Evolutionary conservation across 2,329 filamentous ascomycete genomes (phyloP).

Genomic region (Scedosporium dehoogii): DNA sequence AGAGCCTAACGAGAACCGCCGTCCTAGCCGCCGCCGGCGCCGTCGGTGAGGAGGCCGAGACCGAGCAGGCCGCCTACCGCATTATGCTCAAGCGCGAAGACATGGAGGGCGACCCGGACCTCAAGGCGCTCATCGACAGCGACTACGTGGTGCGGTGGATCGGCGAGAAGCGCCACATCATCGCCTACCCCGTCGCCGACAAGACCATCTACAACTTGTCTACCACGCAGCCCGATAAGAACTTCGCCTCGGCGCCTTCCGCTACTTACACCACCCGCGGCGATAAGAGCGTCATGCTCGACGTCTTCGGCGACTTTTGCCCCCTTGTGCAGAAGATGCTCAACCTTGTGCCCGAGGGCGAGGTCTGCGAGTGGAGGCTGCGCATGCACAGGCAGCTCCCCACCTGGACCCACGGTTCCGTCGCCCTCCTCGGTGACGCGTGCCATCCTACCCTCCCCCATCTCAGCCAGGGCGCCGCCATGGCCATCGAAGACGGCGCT

Average conservation of each 20-base stretch:
- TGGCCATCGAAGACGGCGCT: conserved; percentile 58
- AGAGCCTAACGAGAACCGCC: conserved; percentile 36
- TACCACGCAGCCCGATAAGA: conserved; percentile 49
- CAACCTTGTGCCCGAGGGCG: conserved; percentile 48
- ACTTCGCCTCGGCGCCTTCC: conserved; percentile 47
- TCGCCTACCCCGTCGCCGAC: conserved; percentile 63
- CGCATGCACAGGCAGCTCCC: conserved; percentile 46
- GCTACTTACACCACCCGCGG: conserved; percentile 55
- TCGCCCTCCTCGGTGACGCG: conserved; percentile 52
- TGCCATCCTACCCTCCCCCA: conserved; percentile 61
- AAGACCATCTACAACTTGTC: conserved; percentile 58
- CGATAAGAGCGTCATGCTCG: conserved; percentile 49
- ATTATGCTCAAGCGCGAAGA: conserved; percentile 63
- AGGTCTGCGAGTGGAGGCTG: conserved; percentile 57
- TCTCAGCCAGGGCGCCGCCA: conserved; percentile 56
- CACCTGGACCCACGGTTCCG: conserved; percentile 47
- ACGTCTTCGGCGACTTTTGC: conserved; percentile 53
- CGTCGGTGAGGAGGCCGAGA: conserved; percentile 51
- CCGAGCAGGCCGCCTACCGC: conserved; percentile 67
- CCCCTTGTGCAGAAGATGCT: conserved; percentile 49
- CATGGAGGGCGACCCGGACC: conserved; percentile 57
- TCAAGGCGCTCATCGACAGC: conserved; percentile 55
- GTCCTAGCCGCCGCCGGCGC: conserved; percentile 45
- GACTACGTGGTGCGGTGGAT: conserved; percentile 67
- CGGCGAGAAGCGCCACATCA: conserved; percentile 64